Percentiles rank a stretch among this genome's conserved stretches.
These are phyloP conservation scores for Gentiana macrophylla DNA, from an alignment of 257 asterid genomes.

Conservation along the genomic window DNA sequence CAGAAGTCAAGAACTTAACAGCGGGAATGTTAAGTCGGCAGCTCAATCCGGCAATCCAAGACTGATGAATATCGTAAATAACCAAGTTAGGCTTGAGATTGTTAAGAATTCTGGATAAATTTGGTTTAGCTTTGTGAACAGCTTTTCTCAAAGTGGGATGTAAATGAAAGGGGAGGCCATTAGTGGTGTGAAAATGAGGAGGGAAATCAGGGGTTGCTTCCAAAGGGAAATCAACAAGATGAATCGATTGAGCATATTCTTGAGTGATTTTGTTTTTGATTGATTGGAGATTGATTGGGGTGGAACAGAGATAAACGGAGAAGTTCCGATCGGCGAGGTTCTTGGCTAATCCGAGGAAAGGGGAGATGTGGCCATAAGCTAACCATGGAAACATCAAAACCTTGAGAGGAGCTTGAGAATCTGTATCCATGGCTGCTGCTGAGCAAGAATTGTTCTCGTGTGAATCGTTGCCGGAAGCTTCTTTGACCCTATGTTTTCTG, in stretches of 20 bases:
- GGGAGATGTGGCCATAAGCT: conserved; percentile 51
- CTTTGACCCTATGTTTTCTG: no score
- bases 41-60: conserved; percentile 30
- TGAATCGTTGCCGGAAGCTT: no score
- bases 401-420: conserved; percentile 4
- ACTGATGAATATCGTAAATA: conserved; percentile 22
- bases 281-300: conserved; percentile 32
- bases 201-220: conserved; percentile 32
- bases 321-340: conserved; percentile 24
- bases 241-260: conserved; percentile 13
- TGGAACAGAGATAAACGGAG: conserved; percentile 23
- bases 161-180: conserved; percentile 48
- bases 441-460: no score
- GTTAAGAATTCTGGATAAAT: conserved; percentile 13
- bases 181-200: conserved; percentile 36
- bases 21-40: conserved; percentile 15
- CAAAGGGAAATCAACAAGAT: conserved; percentile 28
- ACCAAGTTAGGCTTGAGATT: conserved; percentile 30
- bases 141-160: conserved; percentile 24
- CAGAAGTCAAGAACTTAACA: conserved; percentile 17
- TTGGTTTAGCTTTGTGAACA: conserved; percentile 23
- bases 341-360: conserved; percentile 43
- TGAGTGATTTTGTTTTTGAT: conserved; percentile 21
- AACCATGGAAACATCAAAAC: conserved; percentile 45
- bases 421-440: conserved; percentile 13